These are phyloP conservation scores for Pleurostoma richardsiae DNA, from an alignment of 2,329 filamentous ascomycete genomes.

Conservation along the genomic window DNA sequence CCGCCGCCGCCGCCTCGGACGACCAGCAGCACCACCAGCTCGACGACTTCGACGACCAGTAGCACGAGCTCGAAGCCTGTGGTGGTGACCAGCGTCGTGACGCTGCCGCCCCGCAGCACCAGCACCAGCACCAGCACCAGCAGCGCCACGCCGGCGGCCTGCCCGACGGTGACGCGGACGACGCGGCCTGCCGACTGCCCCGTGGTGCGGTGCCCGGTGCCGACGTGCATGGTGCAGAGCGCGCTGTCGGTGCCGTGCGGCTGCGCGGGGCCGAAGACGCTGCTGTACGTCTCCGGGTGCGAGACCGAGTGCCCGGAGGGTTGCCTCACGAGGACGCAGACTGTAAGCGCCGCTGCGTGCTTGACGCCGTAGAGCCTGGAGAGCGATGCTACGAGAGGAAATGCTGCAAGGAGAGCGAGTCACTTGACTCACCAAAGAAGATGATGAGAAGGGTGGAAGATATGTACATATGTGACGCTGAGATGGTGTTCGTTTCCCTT, in stretches of 20 bases:
- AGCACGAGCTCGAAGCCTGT: constrained; percentile 9
- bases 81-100: constrained; percentile 18
- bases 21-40: constrained; percentile 9
- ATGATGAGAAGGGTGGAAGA: too few species aligned
- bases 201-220: constrained; percentile 26
- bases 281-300: constrained; percentile 27
- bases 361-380: too few species aligned
- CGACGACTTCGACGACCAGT: constrained; percentile 14
- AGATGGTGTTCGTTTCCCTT: too few species aligned
- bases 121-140: too few species aligned
- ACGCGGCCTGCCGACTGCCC: constrained; percentile 24
- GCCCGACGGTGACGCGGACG: constrained; percentile 26
- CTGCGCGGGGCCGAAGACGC: constrained; percentile 23
- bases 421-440: too few species aligned
- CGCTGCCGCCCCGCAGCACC: constrained; percentile 11
- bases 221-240: constrained; percentile 22
- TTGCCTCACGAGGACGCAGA: constrained; percentile 24
- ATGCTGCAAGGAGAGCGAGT: too few species aligned
- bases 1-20: constrained; percentile 15
- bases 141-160: constrained; percentile 9
- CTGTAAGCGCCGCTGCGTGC: constrained; percentile 13
- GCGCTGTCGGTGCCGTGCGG: constrained; percentile 25
- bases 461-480: too few species aligned
- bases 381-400: too few species aligned
- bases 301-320: constrained; percentile 23